A percentile compares a stretch with the other conserved stretches of the same genome.
Conservation (phyloP, 768 basidiomycete species). For the Naematelia aurantialba region DNA sequence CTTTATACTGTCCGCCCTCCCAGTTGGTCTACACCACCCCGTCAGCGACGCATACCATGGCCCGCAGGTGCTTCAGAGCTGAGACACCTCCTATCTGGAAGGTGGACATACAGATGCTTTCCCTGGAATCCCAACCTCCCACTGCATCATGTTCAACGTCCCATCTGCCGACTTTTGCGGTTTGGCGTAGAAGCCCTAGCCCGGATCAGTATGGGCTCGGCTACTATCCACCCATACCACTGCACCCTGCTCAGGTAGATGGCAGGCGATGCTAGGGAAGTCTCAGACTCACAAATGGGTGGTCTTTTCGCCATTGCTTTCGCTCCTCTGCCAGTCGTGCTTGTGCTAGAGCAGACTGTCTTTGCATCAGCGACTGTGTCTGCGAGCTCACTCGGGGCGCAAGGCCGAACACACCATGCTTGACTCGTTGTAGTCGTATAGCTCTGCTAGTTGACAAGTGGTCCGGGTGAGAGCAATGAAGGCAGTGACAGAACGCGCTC, state of each 20-base stretch:
- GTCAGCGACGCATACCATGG: slow-evolving; percentile 11
- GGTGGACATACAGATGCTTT: slow-evolving; percentile 71
- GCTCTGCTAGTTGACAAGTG: no score
- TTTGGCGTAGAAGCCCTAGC: slow-evolving; percentile 97
- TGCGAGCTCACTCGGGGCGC: neutral
- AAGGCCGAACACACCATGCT: no score
- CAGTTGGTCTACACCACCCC: slow-evolving; percentile 74
- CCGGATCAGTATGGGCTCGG: no score
- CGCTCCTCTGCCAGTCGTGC: slow-evolving; percentile 91
- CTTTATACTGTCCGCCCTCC: slow-evolving; percentile 94
- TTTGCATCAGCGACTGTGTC: slow-evolving; percentile 1
- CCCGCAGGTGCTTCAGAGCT: neutral
- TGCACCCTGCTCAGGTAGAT: neutral
- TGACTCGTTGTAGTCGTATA: no score
- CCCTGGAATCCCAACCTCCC: slow-evolving; percentile 99
- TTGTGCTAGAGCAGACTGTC: slow-evolving; percentile 53
- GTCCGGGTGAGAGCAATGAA: no score
- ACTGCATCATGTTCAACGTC: slow-evolving; percentile 92
- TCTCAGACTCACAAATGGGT: slow-evolving; percentile 88
- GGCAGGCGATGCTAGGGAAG: neutral
- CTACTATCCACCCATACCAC: no score
- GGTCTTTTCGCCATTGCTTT: slow-evolving; percentile 98
- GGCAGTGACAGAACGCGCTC: no score
- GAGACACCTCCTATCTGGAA: neutral
- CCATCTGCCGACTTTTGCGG: slow-evolving; percentile 86